Evolutionary conservation across 179 eudicot species (phyloP).

Genomic region (Heliamphora pulchella): DNA sequence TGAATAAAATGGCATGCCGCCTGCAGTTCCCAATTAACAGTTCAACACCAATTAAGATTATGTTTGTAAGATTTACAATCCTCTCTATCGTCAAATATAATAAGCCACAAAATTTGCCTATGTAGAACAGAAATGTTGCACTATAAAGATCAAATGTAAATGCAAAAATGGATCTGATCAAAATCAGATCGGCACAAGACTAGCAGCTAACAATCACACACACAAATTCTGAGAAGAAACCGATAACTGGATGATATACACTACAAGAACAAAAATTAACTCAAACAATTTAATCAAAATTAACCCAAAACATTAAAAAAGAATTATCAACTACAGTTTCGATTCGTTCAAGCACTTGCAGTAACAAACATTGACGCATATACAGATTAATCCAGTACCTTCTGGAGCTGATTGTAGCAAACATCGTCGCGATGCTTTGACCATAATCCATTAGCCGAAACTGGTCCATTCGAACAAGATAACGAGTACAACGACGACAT

Average conservation of each 20-base stretch:
- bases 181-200: conserved; percentile 8
- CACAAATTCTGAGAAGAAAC: conserved; percentile 17
- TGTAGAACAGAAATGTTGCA: neutral
- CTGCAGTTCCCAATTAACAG: neutral
- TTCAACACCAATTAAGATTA: neutral
- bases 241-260: conserved; percentile 10
- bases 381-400: conserved; percentile 40
- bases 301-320: conserved; percentile 10
- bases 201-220: neutral
- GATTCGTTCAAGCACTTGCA: neutral
- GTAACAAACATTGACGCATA: neutral
- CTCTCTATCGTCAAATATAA: neutral
- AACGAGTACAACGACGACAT: conserved; percentile 31
- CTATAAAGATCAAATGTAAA: neutral
- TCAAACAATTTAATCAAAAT: conserved; percentile 17
- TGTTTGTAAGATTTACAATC: neutral
- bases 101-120: neutral
- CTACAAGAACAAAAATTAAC: conserved; percentile 28
- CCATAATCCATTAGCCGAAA: conserved; percentile 72
- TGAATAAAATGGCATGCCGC: neutral
- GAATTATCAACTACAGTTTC: neutral
- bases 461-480: conserved; percentile 52
- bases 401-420: conserved; percentile 78
- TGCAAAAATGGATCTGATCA: conserved; percentile 24
- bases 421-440: conserved; percentile 72